Evolutionary conservation across 164 flowering plant species (phyloP), one percentile per base, ranked within the genome.

Genomic region (Hamamelis virginiana): DNA sequence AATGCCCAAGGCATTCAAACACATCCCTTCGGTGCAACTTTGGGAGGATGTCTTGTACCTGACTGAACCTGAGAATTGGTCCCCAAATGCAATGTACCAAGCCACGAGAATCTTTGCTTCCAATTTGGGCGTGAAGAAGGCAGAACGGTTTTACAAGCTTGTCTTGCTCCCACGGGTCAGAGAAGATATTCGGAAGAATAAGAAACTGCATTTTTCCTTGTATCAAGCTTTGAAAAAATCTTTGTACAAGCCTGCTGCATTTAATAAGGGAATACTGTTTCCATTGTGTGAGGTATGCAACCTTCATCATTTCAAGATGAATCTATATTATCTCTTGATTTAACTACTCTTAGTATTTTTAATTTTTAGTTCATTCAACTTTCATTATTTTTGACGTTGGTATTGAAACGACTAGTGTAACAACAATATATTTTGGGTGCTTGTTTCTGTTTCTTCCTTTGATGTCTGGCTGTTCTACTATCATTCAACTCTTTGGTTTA

Each of bases 11-110:
- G 93, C 92, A 47, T 84, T 95, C 68, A 92, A 89, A 64, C 91
- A 82, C 74, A 86, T 95, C 60, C 90, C 99, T 21, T 69, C 92
- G 8, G 28, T 81, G 62, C 80, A 80, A 52, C 55, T 41, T 59
- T 92, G 99, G 99, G 99, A 90, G 77, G 91, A 93, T 59, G 81
- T 89, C 53, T 70, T 95, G 57, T 86, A 91, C 78, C 73, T 95
- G 56, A 95, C 97, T 63, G 95, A 95, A 74, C 99, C 99, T 33
- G 96, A 91, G 72, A 91, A 93, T 26, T 95, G 99, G 99, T 89
- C 99, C 16, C 89, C 99, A 12, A 89, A 86, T 83, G 97, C 97
- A 11, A 73, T 95, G 86, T 95, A 74, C 72, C 94, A 91, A 78
- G 96, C 97, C 47, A 95, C 99, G 14, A 87, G 92, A 73, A 91